phyloP scores from a whole-genome alignment of 495 filamentous ascomycete genomes.

The Hyaloscypha finlandica region DNA sequence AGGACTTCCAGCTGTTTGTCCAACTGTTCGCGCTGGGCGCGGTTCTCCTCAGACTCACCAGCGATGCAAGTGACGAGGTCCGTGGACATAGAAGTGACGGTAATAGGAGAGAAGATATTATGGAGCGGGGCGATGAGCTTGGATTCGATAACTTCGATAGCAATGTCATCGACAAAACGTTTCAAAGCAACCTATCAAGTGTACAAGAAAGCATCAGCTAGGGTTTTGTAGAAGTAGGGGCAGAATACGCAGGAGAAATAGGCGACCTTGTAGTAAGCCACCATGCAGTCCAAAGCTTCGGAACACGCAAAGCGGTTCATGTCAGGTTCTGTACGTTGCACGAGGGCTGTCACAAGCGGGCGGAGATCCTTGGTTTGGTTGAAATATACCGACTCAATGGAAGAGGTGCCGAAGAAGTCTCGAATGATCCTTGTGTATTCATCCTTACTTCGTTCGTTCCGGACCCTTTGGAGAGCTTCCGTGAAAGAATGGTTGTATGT shows the following conservation, averaged over 20 bases:
- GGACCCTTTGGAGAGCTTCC: constrained; percentile 42
- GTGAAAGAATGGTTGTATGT: constrained; percentile 54
- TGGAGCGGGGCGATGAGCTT: constrained; percentile 52
- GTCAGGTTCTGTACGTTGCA: constrained; percentile 34
- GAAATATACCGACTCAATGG: constrained; percentile 13
- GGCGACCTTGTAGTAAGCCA: constrained; percentile 52
- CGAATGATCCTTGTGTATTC: constrained; percentile 27
- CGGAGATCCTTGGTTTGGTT: constrained; percentile 25
- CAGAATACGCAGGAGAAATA: constrained; percentile 13
- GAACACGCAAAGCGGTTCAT: constrained; percentile 46
- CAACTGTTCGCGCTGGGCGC: constrained; percentile 49
- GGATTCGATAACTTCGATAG: constrained; percentile 58
- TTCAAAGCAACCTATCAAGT: constrained; percentile 56
- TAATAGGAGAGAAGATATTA: constrained; percentile 45
- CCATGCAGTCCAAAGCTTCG: constrained; percentile 50
- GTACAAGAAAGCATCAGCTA: not conserved
- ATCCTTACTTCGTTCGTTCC: constrained; percentile 29
- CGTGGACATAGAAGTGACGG: constrained; percentile 45
- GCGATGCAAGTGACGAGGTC: constrained; percentile 50
- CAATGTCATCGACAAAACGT: constrained; percentile 63
- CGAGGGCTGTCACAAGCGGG: constrained; percentile 34
- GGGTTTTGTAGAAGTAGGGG: constrained; percentile 22
- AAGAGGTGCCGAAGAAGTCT: constrained; percentile 15
- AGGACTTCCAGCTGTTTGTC: constrained; percentile 54
- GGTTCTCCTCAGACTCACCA: constrained; percentile 55